phyloP scores from a whole-genome alignment of 106 monocot genomes.

The Apostasia ramifera region DNA sequence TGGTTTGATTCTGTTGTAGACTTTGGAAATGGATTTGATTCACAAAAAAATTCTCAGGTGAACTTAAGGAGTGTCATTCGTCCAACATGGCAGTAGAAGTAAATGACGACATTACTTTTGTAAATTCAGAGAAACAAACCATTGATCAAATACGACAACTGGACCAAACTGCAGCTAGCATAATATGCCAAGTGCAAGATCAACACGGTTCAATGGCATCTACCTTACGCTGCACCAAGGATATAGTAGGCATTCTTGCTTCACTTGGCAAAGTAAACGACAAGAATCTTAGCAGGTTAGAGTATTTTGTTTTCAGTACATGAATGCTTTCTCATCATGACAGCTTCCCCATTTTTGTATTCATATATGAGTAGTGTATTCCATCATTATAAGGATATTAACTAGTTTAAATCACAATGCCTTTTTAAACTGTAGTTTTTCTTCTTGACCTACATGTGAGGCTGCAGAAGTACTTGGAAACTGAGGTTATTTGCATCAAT shows the following conservation, averaged over 20 bases:
- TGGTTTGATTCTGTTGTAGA: too few species aligned
- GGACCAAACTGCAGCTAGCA: slow-evolving; percentile 56
- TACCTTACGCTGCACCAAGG: slow-evolving; percentile 43
- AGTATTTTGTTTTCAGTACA: background rate
- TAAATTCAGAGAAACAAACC: slow-evolving; percentile 39
- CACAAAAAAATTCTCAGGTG: slow-evolving; percentile 28
- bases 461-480: background rate
- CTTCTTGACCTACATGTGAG: background rate
- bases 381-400: background rate
- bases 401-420: background rate
- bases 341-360: background rate
- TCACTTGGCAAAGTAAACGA: slow-evolving; percentile 71
- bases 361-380: background rate
- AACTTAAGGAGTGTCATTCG: slow-evolving; percentile 35
- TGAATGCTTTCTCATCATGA: background rate
- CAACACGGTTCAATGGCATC: slow-evolving; percentile 31
- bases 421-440: background rate
- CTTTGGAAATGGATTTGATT: background rate
- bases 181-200: slow-evolving; percentile 55
- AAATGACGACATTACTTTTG: slow-evolving; percentile 9
- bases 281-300: slow-evolving; percentile 74
- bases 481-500: too few species aligned
- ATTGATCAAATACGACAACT: slow-evolving; percentile 40
- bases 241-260: slow-evolving; percentile 73
- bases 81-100: slow-evolving; percentile 22